Evolutionary conservation across 176 grass and related monocot genomes (phyloP).

Genomic region (Microstegium vimineum): DNA sequence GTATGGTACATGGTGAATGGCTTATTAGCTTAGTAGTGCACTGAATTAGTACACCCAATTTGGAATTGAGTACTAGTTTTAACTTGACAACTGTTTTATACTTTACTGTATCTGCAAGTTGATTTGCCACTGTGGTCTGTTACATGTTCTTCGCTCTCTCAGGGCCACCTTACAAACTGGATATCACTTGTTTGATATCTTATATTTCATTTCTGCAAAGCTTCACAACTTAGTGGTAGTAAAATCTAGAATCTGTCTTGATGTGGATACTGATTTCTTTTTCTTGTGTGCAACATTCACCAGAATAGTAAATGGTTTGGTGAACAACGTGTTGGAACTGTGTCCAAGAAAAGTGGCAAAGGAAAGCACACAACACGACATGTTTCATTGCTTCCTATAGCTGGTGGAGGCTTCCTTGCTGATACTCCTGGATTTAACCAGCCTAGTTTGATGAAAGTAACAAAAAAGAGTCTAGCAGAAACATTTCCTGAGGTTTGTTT

Average conservation of each 20-base stretch:
- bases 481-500: constrained; percentile 80
- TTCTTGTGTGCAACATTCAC: constrained; percentile 14
- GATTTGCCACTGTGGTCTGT: neutral
- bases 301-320: constrained; percentile 96
- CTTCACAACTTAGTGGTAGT: neutral
- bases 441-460: constrained; percentile 90
- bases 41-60: neutral
- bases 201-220: neutral
- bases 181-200: constrained; percentile 2
- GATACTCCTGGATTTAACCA: constrained; percentile 99
- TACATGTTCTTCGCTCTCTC: neutral
- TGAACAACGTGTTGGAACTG: constrained; percentile 87
- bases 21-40: constrained; percentile 7
- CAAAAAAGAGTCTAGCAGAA: constrained; percentile 67
- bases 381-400: constrained; percentile 87
- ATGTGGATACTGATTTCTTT: neutral
- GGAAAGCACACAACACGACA: constrained; percentile 95
- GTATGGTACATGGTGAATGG: neutral
- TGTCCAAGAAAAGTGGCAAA: constrained; percentile 92
- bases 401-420: constrained; percentile 77
- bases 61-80: neutral
- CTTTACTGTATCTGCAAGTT: neutral
- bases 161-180: neutral
- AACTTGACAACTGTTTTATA: neutral
- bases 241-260: constrained; percentile 10